These are phyloP conservation scores for Pythium periplocum DNA, from an alignment of 352 stramenopile genomes.

Conservation along the genomic window DNA sequence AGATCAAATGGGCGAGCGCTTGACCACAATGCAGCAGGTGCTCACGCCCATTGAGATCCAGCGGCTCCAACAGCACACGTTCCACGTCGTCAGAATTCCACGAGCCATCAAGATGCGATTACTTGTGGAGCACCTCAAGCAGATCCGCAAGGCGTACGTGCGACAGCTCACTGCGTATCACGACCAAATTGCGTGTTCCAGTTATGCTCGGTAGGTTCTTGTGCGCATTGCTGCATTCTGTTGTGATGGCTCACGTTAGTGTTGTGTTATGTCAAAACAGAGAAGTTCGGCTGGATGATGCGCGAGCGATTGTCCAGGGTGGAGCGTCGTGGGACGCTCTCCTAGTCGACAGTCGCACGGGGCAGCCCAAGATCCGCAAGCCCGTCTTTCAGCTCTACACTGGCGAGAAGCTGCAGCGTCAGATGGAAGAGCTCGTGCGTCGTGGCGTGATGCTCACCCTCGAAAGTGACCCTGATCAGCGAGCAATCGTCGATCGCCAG, in stretches of 20 bases:
- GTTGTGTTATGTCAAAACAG: conserved; percentile 8
- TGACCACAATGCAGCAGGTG: conserved; percentile 71
- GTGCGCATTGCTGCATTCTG: not conserved
- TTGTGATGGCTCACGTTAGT: not conserved
- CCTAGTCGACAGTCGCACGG: conserved; percentile 14
- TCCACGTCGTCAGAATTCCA: conserved; percentile 62
- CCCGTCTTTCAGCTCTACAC: conserved; percentile 54
- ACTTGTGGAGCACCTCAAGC: conserved; percentile 38
- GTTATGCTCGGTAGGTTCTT: conserved; percentile 35
- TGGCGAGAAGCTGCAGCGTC: conserved; percentile 14
- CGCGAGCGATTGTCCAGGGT: conserved; percentile 66
- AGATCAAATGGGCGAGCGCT: conserved; percentile 52
- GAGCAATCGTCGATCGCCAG: conserved; percentile 41
- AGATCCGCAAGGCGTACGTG: conserved; percentile 39
- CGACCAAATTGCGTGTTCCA: conserved; percentile 42
- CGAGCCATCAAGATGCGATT: conserved; percentile 66
- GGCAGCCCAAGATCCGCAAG: conserved; percentile 9
- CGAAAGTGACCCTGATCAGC: conserved; percentile 57
- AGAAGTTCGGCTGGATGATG: conserved; percentile 63
- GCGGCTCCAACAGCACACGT: conserved; percentile 50
- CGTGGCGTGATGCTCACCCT: conserved; percentile 62
- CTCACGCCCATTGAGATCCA: conserved; percentile 75
- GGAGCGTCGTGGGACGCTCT: conserved; percentile 30
- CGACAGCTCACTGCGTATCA: conserved; percentile 34
- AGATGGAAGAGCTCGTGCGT: conserved; percentile 58